Evolutionary conservation across 2,329 filamentous ascomycete species (phyloP), one percentile per base, ranked within the genome.

Genomic region (Beauveria sp.): DNA sequence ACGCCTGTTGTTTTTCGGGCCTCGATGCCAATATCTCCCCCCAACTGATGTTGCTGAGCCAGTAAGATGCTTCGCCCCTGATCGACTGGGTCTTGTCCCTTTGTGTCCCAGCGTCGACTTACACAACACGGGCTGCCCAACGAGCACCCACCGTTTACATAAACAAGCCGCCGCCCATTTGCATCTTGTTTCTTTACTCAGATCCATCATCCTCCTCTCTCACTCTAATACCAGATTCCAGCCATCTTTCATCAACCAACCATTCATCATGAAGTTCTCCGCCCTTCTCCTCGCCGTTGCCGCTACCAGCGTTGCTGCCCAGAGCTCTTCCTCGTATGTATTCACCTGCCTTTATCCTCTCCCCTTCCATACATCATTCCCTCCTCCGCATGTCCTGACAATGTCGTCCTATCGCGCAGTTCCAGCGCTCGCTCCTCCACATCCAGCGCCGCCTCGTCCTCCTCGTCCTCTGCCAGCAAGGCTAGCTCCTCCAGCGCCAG

Each of bases 251-350:
- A 16, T 16, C 44, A 26, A 22, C 52, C 52, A 41, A 28, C 14
- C 37, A n/a, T 20, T 30, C 53, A 55, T 30, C 40, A 55, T 55
- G 53, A 55, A 55, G 40, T 55, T 55, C 53, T 55, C 53, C 53
- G 40, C 22, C 20, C 24, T 55, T 26, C 53, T 55, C 53, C 53
- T 55, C 53, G 53, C 40, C 40, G 40, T 24, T 18, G 53, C 53
- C 22, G 53, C 53, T 20, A 30, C 53, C 40, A 28, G 40, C 53
- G 53, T 55, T 55, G 53, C 28, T 12, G 53, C n/a, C 53, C 53
- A 55, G 53, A 34, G 10, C 40, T 18, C 14, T 14, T 18, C 14
- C 18, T 22, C 18, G 53, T 55, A 44, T 14, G 53, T 55, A 20
- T 34, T 20, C 22, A 3, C 3, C 3, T 37, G 26, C 48, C 5